phyloP scores from a whole-genome alignment of 345 rosid species.

The Raphanus raphanistrum region DNA sequence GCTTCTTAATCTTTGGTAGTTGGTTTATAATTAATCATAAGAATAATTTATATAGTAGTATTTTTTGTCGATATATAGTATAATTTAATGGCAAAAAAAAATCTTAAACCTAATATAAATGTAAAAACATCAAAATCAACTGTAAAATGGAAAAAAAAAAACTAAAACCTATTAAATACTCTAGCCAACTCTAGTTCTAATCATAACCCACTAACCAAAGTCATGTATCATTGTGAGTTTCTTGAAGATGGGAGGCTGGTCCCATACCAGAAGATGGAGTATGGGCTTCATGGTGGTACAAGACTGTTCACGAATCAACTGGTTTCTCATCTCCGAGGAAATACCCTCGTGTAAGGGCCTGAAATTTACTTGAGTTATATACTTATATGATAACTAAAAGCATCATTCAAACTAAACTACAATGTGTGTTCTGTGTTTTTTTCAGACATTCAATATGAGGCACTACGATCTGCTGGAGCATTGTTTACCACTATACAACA shows the following conservation, averaged over 20 bases:
- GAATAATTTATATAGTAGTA: neutral
- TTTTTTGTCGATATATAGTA: neutral
- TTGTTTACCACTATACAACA: conserved; percentile 76
- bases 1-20: neutral
- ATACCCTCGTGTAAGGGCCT: conserved; percentile 53
- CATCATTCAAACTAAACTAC: conserved; percentile 4
- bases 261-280: conserved; percentile 75
- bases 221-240: neutral
- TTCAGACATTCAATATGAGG: conserved; percentile 67
- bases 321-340: conserved; percentile 49
- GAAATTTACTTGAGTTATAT: neutral
- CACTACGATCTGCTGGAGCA: conserved; percentile 73
- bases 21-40: neutral
- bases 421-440: conserved; percentile 1
- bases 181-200: neutral
- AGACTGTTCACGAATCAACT: conserved; percentile 61
- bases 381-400: neutral
- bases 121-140: neutral
- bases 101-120: neutral
- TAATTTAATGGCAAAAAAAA: neutral
- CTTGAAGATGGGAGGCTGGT: conserved; percentile 83
- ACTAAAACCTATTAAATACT: neutral
- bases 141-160: too few relatives aligned
- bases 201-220: neutral
- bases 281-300: conserved; percentile 93